Evolutionary conservation across 345 rosid genomes (phyloP), one percentile per base, ranked within the genome.

Genomic region (Draba incana): DNA sequence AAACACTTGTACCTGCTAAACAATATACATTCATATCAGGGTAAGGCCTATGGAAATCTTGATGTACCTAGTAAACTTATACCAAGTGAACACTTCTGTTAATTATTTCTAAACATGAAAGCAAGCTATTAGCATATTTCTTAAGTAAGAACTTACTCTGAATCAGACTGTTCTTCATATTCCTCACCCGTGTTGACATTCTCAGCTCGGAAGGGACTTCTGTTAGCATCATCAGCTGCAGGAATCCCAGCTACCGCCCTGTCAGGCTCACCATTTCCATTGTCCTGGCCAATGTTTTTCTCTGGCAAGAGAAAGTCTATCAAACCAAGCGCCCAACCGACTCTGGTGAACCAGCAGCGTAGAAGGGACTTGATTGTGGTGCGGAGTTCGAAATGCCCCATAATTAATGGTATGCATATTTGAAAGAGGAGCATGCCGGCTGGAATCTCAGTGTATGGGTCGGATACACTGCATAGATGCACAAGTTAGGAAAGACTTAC

Each of bases 401-500:
- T 76, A 41, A 93, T 96, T 84, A 95, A 95, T n/a, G 97, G 97
- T 58, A 92, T 85, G 85, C 97, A 95, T 66, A 92, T 92, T 82
- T 92, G 98, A 71, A 95, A 92, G 57, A 95, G 89, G 66, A 92
- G 99, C 92, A 92, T 86, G 84, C 88, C 96, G 31, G 92, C 98
- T 0, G 99, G 98, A 69, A 95, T 92, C 81, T 92, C 99, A 12
- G 98, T 95, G 78, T 89, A 89, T 57, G 99, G 99, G 71, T 95
- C 98, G 0, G 99, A 88, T 38, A 95, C 93, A 77, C 97, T 94
- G 95, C 65, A 63, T 50, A 65, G 1, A 73, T 57, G n/a, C 56
- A 37, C 4, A 57, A 25, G 65, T 57, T 42, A 64, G 45, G 25
- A 56, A 64, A 46, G 2, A 49, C 12, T 35, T 42, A 55, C 28